A percentile compares a stretch with the other conserved stretches of the same genome.
These are phyloP conservation scores for Aspergillus biplanus DNA, from an alignment of 495 filamentous ascomycete species.

Conservation along the genomic window DNA sequence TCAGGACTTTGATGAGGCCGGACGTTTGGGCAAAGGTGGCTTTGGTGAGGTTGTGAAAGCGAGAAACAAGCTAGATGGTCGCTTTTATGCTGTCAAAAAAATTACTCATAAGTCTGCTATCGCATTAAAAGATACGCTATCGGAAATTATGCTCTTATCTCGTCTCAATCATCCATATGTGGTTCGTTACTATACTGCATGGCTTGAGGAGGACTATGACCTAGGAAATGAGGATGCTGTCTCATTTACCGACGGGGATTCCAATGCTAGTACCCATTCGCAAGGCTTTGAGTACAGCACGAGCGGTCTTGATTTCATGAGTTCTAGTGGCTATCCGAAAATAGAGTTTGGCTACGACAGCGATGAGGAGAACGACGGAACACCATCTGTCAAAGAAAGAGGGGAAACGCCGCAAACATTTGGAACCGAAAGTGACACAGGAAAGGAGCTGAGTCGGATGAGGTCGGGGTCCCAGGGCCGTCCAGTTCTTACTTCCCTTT, in stretches of 20 bases:
- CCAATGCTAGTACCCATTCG: conserved; percentile 44
- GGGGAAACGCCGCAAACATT: conserved; percentile 30
- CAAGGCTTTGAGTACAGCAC: conserved; percentile 72
- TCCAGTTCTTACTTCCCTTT: conserved; percentile 62
- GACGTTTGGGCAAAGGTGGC: conserved; percentile 86
- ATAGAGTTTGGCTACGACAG: conserved; percentile 78
- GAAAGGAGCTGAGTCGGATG: conserved; percentile 35
- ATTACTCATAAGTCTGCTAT: conserved; percentile 81
- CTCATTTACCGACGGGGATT: conserved; percentile 58
- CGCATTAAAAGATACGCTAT: conserved; percentile 82
- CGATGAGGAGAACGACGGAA: conserved; percentile 58
- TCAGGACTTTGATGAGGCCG: conserved; percentile 88
- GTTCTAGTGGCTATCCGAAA: conserved; percentile 78
- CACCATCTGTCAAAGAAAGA: conserved; percentile 33
- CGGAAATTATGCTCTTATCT: conserved; percentile 88
- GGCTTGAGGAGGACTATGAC: conserved; percentile 77
- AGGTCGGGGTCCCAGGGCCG: conserved; percentile 45
- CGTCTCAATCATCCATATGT: conserved; percentile 94
- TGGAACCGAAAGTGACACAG: conserved; percentile 32
- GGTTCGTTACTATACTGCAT: conserved; percentile 93
- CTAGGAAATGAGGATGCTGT: conserved; percentile 60
- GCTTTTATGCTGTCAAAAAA: conserved; percentile 95
- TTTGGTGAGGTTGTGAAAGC: conserved; percentile 98
- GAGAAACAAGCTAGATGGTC: conserved; percentile 88
- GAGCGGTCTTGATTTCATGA: conserved; percentile 90